Evolutionary conservation across 139 green algal species (phyloP), one percentile per base, ranked within the genome.

Genomic region (Pseudopediastrum boryanum): DNA sequence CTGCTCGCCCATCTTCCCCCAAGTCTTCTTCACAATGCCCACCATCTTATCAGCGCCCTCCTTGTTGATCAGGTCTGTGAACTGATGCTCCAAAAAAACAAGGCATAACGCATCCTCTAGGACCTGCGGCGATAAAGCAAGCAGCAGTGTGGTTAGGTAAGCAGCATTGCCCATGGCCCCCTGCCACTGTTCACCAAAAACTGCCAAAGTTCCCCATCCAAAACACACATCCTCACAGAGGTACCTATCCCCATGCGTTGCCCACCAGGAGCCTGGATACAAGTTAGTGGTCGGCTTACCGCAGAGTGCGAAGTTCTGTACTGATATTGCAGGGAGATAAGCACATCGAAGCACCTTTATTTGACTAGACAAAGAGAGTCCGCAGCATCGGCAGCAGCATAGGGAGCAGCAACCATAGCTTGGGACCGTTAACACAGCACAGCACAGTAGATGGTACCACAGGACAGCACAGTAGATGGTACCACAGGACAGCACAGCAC

Each of bases 71-170:
- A 90, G 83, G 27, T 88, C 86, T 3, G 78, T 58, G 38, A 88
- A 87, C 78, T 90, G 86, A 42, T 83, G 75, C 80, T 90, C 42
- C 80, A 90, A 44, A 65, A 90, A 90, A 31, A 90, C 86, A 78
- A 91, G 81, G 67, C 81, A 86, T 35, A 91, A 61, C 13, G 73
- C 86, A 48, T 91, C 86, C 75, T 91, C 86, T 39, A 91, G 58
- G 23, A 87, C 74, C 78, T 90, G 86, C 5, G 25, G 36, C 27
- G 35, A 23, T 50, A 4, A 46, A 6, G 23, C 41, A 59, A 25
- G 35, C 5, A 39, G 64, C 8, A 66, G 12, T 19, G 21, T 31
- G 25, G 16, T n/a, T 27, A 35, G 16, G 12, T 66, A 31, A 38
- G 35, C 21, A 35, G 16, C 58, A 66, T 31, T 58, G n/a, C n/a